Evolutionary conservation across 306 rosid genomes (phyloP), one percentile per base, ranked within the genome.

Genomic region (Lathyrus sativus): DNA sequence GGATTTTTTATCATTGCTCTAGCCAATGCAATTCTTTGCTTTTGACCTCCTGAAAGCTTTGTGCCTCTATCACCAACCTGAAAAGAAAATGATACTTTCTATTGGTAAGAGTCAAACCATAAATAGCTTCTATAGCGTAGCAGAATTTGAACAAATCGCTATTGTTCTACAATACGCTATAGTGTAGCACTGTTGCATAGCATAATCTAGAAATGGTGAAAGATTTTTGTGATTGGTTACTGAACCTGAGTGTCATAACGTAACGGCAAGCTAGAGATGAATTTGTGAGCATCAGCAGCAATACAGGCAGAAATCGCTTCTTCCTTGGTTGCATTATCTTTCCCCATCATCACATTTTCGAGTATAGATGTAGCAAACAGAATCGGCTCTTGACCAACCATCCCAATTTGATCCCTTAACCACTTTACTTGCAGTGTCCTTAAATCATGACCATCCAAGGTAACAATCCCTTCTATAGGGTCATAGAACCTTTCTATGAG

Each of bases 321-420:
- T 65, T 86, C 75, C 81, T 80, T 81, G 9, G 93, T 89, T 69
- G 88, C 85, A 71, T 81, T 80, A 62, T 89, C 93, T 74, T 79
- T 92, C 26, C 98, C 98, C 96, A 92, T 89, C 91, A 90, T 79
- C 72, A 92, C 85, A 65, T 92, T 92, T 82, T 89, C 93, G 2
- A 89, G 53, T 71, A 88, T 90, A 28, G 84, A 86, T 15, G 93
- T 86, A 81, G 91, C 88, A 62, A 92, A 92, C 10, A 90, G 96
- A 69, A 82, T 65, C 9, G 98, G 96, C 73, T 92, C 98, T 60
- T 92, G 96, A 26, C 96, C 96, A 56, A 92, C 87, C 90, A 86
- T 89, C 10, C 98, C 98, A 74, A 92, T 88, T 80, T 92, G 96
- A 69, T 71, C 81, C 74, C 98, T 85, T 14, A 90, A 81, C 95